Conservation (phyloP, 1,139 yeast genomes). For the Debaryomycetaceae sp. region DNA sequence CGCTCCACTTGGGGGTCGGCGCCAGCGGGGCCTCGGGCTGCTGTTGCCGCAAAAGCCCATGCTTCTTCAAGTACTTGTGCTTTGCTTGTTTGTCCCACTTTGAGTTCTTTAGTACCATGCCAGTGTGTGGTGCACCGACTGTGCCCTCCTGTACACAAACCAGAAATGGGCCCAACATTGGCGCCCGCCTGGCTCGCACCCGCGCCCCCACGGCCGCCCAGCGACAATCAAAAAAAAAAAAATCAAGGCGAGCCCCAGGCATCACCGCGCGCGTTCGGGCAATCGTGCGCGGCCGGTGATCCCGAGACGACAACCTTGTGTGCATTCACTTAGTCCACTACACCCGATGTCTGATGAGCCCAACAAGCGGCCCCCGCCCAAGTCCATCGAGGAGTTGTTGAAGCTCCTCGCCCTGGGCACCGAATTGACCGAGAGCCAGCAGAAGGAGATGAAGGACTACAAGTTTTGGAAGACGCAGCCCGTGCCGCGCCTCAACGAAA, state of each 20-base stretch:
- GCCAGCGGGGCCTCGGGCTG: slow-evolving; percentile 11
- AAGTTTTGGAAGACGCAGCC: slow-evolving; percentile 99
- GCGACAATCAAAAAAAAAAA: no score
- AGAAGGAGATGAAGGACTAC: slow-evolving; percentile 76
- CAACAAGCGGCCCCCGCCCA: slow-evolving; percentile 10
- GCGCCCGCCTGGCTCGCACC: no score
- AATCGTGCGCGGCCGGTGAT: no score
- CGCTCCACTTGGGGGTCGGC: slow-evolving; percentile 33
- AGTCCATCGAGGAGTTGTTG: slow-evolving; percentile 47
- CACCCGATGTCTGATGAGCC: slow-evolving; percentile 5
- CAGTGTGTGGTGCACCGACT: no score
- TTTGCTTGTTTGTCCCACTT: slow-evolving; percentile 47
- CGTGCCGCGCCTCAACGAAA: slow-evolving; percentile 71
- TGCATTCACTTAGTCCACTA: slow-evolving; percentile 1
- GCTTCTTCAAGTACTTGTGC: slow-evolving; percentile 34
- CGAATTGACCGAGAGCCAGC: slow-evolving; percentile 50
- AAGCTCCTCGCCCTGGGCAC: slow-evolving; percentile 51
- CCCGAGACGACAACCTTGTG: no score
- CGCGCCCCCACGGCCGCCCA: no score
- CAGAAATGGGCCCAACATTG: no score
- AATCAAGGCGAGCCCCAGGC: no score
- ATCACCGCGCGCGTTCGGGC: no score
- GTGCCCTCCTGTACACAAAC: no score
- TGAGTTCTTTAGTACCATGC: slow-evolving; percentile 43
- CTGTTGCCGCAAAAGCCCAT: slow-evolving; percentile 25